Percentiles rank a stretch among this genome's conserved stretches.
Conservation (phyloP, 2,329 filamentous ascomycete genomes). For the Coleophoma eucalyptorum region DNA sequence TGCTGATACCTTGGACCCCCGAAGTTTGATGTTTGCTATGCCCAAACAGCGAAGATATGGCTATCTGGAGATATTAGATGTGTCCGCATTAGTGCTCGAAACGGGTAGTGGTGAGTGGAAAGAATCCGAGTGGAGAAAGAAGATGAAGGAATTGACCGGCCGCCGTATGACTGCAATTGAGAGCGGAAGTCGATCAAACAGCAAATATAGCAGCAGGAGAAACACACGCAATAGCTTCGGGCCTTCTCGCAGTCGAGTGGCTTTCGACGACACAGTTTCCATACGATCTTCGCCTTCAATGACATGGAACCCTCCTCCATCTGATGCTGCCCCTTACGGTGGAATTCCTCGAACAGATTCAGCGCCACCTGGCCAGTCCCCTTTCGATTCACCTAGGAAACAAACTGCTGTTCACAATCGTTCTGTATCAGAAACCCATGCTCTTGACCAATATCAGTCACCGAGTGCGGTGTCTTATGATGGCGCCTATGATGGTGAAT, state of each 20-base stretch:
- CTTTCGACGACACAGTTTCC: conserved; percentile 51
- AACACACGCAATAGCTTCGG: conserved; percentile 54
- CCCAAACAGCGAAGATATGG: conserved; percentile 84
- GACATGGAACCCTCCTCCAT: conserved; percentile 19
- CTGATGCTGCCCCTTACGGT: conserved; percentile 5
- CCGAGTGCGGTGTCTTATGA: conserved; percentile 15
- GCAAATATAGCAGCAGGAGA: conserved; percentile 54
- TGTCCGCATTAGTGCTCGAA: conserved; percentile 73
- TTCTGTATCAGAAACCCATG: conserved; percentile 28
- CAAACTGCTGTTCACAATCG: conserved; percentile 15
- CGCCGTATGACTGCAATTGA: conserved; percentile 66
- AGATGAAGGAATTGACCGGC: conserved; percentile 83
- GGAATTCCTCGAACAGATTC: conserved; percentile 42
- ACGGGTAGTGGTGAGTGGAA: conserved; percentile 74
- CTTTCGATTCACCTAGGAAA: conserved; percentile 9
- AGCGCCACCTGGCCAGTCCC: conserved; percentile 38
- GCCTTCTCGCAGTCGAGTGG: conserved; percentile 44
- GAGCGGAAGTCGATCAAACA: conserved; percentile 31
- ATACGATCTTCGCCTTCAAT: conserved; percentile 48
- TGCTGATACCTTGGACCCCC: conserved; percentile 79
- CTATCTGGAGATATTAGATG: conserved; percentile 85
- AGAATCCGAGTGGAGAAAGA: conserved; percentile 85
- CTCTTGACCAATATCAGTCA: conserved; percentile 18
- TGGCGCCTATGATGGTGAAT: conserved; percentile 15
- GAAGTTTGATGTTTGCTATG: conserved; percentile 98